Base-by-base conservation (phyloP, 1,284 basidiomycete species). In the Mycena sp. region DNA sequence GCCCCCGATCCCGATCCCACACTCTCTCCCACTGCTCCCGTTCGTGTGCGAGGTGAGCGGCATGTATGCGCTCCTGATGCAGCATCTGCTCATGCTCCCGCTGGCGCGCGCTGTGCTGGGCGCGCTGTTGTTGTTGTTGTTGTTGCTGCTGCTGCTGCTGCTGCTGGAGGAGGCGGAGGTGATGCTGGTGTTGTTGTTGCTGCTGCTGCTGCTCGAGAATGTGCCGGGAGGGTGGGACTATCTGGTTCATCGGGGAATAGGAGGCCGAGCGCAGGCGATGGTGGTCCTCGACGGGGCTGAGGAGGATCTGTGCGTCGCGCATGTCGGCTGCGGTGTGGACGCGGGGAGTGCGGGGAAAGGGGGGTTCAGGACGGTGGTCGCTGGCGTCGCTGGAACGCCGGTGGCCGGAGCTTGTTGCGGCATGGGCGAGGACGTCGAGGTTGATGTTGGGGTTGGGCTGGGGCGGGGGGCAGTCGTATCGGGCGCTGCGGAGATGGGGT, bases 371-470 rank as follows among this genome's bases (percentile, higher is more conserved):
- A 9, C 44, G 63, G 25, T 35, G 56, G 17, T 54, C 45, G 17
- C 52, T 45, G 17, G 58, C 17, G 50, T 60, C 23, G 49, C 57
- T 14, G 58, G 51, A 3, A 59, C 35, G 6, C 51, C 51, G 0
- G 56, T 74, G 9, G 53, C 14, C 40, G 40, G 7, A 6, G 40
- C n/a, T n/a, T n/a, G 76, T 75, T 12, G 55, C 74, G 11, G 76
- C 77, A 50, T 77, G 77, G 7, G 77, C 79, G 12, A 81, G 73
- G 48, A 76, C 77, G 43, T 81, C 79, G 28, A 81, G 71, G 12
- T 30, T 62, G 30, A 51, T 52, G 19, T 12, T 16, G 50, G 14
- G 46, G 45, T 28, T 21, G 61, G 19, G 32, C 32, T 44, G 38
- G 7, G 69, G 69, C 56, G 69, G 63, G 23, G 71, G 71, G 26